Percentiles rank a stretch among this genome's conserved stretches.
Conservation (phyloP, 1,284 basidiomycete species). For the Vanrija humicola region DNA sequence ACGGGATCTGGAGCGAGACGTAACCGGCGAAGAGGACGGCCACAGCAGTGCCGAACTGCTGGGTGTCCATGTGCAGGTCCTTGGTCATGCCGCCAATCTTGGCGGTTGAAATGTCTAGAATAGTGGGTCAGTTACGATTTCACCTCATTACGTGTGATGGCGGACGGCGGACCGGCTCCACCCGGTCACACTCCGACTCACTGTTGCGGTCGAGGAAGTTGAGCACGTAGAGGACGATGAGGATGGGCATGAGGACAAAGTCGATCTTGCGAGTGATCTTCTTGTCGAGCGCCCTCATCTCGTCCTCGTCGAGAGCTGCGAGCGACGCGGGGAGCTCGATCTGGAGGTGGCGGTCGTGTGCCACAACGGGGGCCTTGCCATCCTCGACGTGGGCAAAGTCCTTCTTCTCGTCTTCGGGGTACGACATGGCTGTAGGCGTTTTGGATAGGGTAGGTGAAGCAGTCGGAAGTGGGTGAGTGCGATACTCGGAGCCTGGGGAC, state of each 20-base stretch:
- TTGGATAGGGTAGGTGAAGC: no score
- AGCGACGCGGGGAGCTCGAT: constrained; percentile 29
- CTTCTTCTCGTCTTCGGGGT: no score
- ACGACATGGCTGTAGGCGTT: no score
- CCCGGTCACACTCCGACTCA: background rate
- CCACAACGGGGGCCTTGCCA: background rate
- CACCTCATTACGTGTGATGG: background rate
- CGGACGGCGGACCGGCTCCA: no score
- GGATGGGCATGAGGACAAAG: constrained; percentile 17
- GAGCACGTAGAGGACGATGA: constrained; percentile 10
- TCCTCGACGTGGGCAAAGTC: background rate
- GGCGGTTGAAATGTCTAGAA: constrained; percentile 13
- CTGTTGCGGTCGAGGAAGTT: constrained; percentile 11
- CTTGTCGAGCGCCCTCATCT: constrained; percentile 31
- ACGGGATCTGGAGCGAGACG: constrained; percentile 40
- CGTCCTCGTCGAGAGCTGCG: constrained; percentile 25
- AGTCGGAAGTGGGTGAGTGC: no score
- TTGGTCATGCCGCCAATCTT: constrained; percentile 19
- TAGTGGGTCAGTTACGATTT: background rate
- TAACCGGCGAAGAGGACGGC: constrained; percentile 27
- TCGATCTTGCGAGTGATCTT: constrained; percentile 21
- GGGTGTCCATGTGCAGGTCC: constrained; percentile 17
- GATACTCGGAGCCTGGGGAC: no score
- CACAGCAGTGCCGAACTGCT: constrained; percentile 32
- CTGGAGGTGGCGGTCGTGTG: constrained; percentile 10